Percentiles rank a stretch among this genome's conserved stretches.
phyloP scores from a whole-genome alignment of 2,329 filamentous ascomycete species.

The Ceratocystis variospora region DNA sequence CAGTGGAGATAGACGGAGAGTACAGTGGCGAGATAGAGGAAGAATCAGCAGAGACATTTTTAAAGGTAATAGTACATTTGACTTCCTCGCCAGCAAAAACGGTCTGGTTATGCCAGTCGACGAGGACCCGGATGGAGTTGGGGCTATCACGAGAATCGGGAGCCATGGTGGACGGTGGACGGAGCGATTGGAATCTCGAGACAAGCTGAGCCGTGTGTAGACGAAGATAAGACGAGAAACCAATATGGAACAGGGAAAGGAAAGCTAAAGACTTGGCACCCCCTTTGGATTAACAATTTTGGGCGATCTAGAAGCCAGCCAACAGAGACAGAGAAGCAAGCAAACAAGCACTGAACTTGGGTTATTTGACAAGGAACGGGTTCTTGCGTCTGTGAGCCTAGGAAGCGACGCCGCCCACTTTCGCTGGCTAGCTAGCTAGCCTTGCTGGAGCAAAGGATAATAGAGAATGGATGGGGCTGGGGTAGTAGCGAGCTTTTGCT shows the following conservation, averaged over 20 bases:
- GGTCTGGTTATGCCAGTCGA: constrained; percentile 85
- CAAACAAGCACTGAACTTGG: background rate
- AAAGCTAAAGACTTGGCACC: too few species aligned
- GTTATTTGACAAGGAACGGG: background rate
- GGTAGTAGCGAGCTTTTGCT: background rate
- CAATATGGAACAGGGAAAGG: background rate
- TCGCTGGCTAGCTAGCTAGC: background rate
- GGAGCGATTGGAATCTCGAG: constrained; percentile 16
- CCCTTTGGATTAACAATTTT: background rate
- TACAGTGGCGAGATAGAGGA: constrained; percentile 9
- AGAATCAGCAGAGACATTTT: constrained; percentile 52
- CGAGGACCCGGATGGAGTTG: constrained; percentile 65
- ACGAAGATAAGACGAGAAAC: background rate
- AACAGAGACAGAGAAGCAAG: background rate
- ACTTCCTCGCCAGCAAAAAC: constrained; percentile 95
- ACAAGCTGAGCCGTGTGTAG: background rate
- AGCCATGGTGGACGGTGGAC: constrained; percentile 33
- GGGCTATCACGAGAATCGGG: constrained; percentile 43
- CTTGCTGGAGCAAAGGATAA: background rate
- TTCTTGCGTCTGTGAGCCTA: background rate
- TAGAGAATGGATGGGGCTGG: background rate
- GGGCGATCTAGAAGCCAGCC: background rate
- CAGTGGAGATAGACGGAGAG: constrained; percentile 1
- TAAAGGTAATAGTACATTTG: constrained; percentile 92
- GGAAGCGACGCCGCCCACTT: background rate